These are phyloP conservation scores for Tetrapisispora taiwanensis DNA, from an alignment of 805 yeast genomes.

Conservation along the genomic window DNA sequence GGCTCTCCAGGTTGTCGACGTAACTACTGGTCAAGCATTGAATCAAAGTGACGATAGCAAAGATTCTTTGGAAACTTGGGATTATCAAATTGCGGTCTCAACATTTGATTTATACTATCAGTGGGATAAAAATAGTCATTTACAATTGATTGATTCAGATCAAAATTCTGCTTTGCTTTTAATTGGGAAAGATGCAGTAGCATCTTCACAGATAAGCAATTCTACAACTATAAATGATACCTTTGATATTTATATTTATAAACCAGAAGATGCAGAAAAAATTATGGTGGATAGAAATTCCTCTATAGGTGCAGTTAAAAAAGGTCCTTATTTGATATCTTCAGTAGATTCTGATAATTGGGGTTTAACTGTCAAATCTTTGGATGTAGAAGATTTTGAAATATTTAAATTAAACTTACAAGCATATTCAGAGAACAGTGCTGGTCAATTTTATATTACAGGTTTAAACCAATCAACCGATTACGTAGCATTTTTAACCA, in stretches of 20 bases:
- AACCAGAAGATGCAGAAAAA: conserved; percentile 30
- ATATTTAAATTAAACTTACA: conserved; percentile 22
- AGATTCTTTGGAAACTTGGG: conserved; percentile 33
- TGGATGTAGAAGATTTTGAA: conserved; percentile 11
- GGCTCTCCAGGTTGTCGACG: conserved; percentile 18
- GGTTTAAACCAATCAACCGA: conserved; percentile 51
- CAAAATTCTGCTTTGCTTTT: conserved; percentile 54
- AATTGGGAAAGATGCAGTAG: conserved; percentile 39
- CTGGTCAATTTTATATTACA: conserved; percentile 40
- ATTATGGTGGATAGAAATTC: conserved; percentile 32
- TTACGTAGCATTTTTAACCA: conserved; percentile 56
- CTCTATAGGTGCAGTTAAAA: conserved; percentile 65
- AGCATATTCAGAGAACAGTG: conserved; percentile 33
- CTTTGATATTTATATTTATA: conserved; percentile 39
- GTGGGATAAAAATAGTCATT: conserved; percentile 54
- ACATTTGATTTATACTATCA: conserved; percentile 54
- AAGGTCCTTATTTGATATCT: conserved; percentile 35
- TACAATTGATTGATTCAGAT: conserved; percentile 59
- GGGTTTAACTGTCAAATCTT: background rate
- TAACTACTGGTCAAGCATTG: conserved; percentile 12
- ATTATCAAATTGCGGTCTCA: conserved; percentile 57
- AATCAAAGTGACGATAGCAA: background rate
- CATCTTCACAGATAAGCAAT: background rate
- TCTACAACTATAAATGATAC: conserved; percentile 15
- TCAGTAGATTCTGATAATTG: conserved; percentile 16